A percentile compares a stretch with the other conserved stretches of the same genome.
These are phyloP conservation scores for Cucumis cinereus DNA, from an alignment of 306 rosid genomes.

Conservation along the genomic window DNA sequence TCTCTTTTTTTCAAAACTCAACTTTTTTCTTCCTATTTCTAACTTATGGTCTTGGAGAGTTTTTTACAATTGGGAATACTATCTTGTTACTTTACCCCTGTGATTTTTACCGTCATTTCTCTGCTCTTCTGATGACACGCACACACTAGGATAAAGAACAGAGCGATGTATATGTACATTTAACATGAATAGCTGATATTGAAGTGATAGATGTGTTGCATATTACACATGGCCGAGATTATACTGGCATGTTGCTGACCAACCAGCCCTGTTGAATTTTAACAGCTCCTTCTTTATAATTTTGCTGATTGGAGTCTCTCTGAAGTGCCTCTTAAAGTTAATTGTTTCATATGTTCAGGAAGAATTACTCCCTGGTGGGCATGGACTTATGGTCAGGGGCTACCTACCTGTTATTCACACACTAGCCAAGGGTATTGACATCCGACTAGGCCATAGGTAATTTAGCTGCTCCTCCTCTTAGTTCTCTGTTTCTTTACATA, in stretches of 20 bases:
- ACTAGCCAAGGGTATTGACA: conserved; percentile 89
- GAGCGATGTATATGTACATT: background rate
- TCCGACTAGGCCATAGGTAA: conserved; percentile 78
- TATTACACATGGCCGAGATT: background rate
- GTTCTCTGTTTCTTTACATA: background rate
- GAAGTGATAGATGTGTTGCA: background rate
- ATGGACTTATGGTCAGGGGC: conserved; percentile 96
- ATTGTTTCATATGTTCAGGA: conserved; percentile 34
- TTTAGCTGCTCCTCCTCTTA: background rate
- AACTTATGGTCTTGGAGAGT: background rate
- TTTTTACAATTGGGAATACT: background rate
- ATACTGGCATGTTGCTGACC: background rate
- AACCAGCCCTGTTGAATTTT: background rate
- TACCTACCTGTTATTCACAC: conserved; percentile 90
- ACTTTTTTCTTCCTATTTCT: background rate
- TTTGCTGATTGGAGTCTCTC: background rate
- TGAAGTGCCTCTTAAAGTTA: background rate
- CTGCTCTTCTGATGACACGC: background rate
- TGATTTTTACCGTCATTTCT: background rate
- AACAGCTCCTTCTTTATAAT: background rate
- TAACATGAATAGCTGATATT: background rate
- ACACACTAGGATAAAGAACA: background rate
- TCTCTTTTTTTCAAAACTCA: background rate
- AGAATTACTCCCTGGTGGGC: conserved; percentile 96
- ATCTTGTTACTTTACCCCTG: background rate